Base-by-base conservation (phyloP, 306 rosid species). In the Morella rubra region DNA sequence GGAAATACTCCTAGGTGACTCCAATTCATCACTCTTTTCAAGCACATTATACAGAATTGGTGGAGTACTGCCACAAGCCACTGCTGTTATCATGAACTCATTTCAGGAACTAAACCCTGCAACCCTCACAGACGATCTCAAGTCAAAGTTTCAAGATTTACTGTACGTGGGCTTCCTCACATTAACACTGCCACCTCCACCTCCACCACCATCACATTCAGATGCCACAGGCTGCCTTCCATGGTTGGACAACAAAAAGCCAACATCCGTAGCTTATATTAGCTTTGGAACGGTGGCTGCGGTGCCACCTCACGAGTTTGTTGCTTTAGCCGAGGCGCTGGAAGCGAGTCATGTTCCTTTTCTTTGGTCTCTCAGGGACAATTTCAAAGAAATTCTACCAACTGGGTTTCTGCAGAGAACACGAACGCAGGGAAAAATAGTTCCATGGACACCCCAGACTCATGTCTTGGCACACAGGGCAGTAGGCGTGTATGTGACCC, bases 31-130 rank as follows among this genome's bases (percentile, higher is more conserved):
- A 5, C 19, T 73, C 4, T 80, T 89, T 15, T 60, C 80, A n/a
- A 60, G 65, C 18, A 66, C 76, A 8, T 49, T 87, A 1, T 61
- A 70, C 56, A 66, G 80, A 32, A 18, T 84, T 0, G 85, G 86
- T 0, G 65, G 14, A 4, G 84, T 80, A 5, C 32, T 90, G 0
- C 86, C 85, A 2, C 75, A 69, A 73, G 85, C 90, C 0, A 42
- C 76, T 4, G 84, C 83, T 0, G 80, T 90, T 50, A 78, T 86
- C 7, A 18, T 86, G 22, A 82, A 72, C 62, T 76, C 77, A 49
- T 79, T 50, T 44, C 71, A 79, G 53, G 88, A 66, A 12, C 47
- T 73, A 16, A 67, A 56, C 54, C 32, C 79, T 40, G 0, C n/a
- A 1, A 18, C 22, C 1, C 73, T 68, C 18, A 69, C 19, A 4